phyloP scores from a whole-genome alignment of 371 early-diverging fungal genomes.

The Circinella minor region DNA sequence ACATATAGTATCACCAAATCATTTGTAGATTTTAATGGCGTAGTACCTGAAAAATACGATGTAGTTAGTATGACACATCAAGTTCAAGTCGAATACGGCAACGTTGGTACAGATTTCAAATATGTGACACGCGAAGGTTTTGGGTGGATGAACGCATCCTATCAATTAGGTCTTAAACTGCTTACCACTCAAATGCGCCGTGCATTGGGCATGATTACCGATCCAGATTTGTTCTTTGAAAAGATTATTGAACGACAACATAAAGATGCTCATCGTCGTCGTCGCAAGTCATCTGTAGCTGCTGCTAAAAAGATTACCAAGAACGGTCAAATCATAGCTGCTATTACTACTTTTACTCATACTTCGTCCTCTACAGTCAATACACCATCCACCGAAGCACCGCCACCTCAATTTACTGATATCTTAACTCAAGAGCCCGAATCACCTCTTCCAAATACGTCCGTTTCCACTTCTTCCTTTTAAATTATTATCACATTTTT shows the following conservation, averaged over 20 bases:
- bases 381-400: neutral
- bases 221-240: constrained; percentile 75
- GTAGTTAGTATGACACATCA: constrained; percentile 90
- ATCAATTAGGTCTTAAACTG: constrained; percentile 84
- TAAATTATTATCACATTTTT: neutral
- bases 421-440: constrained; percentile 4
- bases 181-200: constrained; percentile 79
- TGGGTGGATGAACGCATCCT: constrained; percentile 98
- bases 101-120: constrained; percentile 94
- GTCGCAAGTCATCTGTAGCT: constrained; percentile 31
- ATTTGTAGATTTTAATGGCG: constrained; percentile 97
- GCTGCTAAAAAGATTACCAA: constrained; percentile 37
- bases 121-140: constrained; percentile 95
- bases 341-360: constrained; percentile 22
- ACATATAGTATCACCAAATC: constrained; percentile 78
- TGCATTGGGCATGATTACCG: constrained; percentile 85
- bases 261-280: constrained; percentile 11
- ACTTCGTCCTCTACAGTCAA: neutral
- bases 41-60: constrained; percentile 95
- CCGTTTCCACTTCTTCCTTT: neutral
- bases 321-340: constrained; percentile 32
- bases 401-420: neutral
- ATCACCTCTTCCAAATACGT: neutral
- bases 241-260: constrained; percentile 34
- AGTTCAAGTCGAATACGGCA: constrained; percentile 95